phyloP scores from a whole-genome alignment of 169 alveolate genomes.

The Babesia ovis region DNA sequence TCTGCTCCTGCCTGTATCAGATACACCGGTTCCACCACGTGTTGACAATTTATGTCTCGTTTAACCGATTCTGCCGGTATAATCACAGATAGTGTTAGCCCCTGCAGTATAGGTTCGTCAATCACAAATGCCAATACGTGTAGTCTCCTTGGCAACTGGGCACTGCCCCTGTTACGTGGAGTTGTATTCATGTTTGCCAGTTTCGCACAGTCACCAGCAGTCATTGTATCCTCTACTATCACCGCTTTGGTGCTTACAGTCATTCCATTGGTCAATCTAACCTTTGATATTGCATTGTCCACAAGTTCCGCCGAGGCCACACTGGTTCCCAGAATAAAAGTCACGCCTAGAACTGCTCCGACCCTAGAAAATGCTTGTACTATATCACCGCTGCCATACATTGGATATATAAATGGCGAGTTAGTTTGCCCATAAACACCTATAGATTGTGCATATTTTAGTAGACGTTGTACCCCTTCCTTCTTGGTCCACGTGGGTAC shows the following conservation, averaged over 20 bases:
- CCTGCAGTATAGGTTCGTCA: slow-evolving; percentile 20
- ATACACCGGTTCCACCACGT: slow-evolving; percentile 20
- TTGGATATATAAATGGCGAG: slow-evolving; percentile 33
- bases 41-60: not conserved
- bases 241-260: slow-evolving; percentile 15
- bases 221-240: slow-evolving; percentile 12
- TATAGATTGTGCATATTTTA: slow-evolving; percentile 36
- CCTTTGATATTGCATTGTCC: not conserved
- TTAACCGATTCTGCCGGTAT: not conserved
- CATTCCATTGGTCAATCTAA: slow-evolving; percentile 9
- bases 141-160: not conserved
- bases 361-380: slow-evolving; percentile 59
- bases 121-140: slow-evolving; percentile 29
- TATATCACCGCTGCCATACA: slow-evolving; percentile 57
- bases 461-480: slow-evolving; percentile 26
- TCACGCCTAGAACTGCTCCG: slow-evolving; percentile 37
- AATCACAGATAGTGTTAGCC: slow-evolving; percentile 24
- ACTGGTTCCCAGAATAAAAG: slow-evolving; percentile 45
- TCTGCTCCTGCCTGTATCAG: slow-evolving; percentile 46
- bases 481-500: slow-evolving; percentile 14
- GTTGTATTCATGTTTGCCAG: not conserved
- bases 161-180: not conserved
- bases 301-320: not conserved
- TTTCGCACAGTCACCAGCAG: not conserved
- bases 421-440: slow-evolving; percentile 27